phyloP scores from a whole-genome alignment of 2,329 filamentous ascomycete genomes.

The Epichloe gansuensis region DNA sequence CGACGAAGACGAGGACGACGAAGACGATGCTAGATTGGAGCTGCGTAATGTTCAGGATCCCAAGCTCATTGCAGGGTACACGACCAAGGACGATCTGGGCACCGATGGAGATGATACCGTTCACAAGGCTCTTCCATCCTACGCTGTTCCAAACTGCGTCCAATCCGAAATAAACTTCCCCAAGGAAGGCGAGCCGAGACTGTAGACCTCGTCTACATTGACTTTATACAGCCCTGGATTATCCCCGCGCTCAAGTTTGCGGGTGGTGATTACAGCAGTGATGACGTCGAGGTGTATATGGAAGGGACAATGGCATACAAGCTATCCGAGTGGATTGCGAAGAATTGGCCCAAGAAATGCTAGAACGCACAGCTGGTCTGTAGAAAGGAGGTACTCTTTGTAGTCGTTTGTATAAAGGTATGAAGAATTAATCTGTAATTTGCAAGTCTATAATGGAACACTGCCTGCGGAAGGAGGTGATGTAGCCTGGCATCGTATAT shows the following conservation, averaged over 20 bases:
- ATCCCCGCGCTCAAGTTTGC: slow-evolving; percentile 57
- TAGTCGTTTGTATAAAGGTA: background rate
- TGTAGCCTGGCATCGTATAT: too few relatives aligned
- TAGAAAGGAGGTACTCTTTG: background rate
- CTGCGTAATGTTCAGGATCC: slow-evolving; percentile 14
- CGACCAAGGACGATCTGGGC: slow-evolving; percentile 74
- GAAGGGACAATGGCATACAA: slow-evolving; percentile 44
- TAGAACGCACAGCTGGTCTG: slow-evolving; percentile 11
- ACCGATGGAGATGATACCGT: slow-evolving; percentile 82
- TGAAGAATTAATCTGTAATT: background rate
- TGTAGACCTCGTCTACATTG: slow-evolving; percentile 83
- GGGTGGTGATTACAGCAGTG: slow-evolving; percentile 36
- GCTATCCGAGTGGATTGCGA: slow-evolving; percentile 44
- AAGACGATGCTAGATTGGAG: slow-evolving; percentile 19
- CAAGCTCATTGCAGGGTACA: slow-evolving; percentile 58
- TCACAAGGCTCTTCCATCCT: slow-evolving; percentile 63
- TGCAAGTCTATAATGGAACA: too few relatives aligned
- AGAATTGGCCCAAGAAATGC: slow-evolving; percentile 44
- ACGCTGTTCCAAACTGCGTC: slow-evolving; percentile 72
- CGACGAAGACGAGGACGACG: slow-evolving; percentile 5
- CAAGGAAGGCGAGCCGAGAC: slow-evolving; percentile 41
- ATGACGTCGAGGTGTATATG: slow-evolving; percentile 39
- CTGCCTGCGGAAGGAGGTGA: too few relatives aligned
- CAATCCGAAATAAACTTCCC: slow-evolving; percentile 57
- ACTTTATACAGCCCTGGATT: slow-evolving; percentile 80